A percentile compares a stretch with the other conserved stretches of the same genome.
Evolutionary conservation across 139 green algal species (phyloP).

Genomic region (Chlamydomonas asymmetrica): DNA sequence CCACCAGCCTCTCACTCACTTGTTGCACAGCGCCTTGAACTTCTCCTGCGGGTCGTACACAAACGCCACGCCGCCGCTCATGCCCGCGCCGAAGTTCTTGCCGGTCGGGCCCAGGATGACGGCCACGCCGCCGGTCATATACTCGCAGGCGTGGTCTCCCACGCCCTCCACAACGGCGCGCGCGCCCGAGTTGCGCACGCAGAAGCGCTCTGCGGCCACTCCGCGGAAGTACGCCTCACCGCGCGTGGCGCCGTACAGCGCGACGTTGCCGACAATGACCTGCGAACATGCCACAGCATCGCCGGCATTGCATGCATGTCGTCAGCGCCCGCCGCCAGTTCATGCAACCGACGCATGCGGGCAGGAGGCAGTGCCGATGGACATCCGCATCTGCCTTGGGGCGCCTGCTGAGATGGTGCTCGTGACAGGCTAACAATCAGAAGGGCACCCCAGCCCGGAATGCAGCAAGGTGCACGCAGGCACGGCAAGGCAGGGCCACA

Average conservation of each 20-base stretch:
- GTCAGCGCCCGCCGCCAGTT: too few species aligned
- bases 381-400: too few species aligned
- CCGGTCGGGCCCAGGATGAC: constrained; percentile 88
- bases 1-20: constrained; percentile 2
- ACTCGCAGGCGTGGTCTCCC: constrained; percentile 94
- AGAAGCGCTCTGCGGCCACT: constrained; percentile 90
- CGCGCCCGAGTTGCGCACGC: constrained; percentile 85
- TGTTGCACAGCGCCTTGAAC: constrained; percentile 60
- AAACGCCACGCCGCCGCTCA: constrained; percentile 89
- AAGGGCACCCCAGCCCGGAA: too few species aligned
- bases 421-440: too few species aligned
- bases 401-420: too few species aligned
- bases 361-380: too few species aligned
- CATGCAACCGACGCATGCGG: too few species aligned
- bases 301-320: too few species aligned
- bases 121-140: constrained; percentile 93
- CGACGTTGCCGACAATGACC: constrained; percentile 95
- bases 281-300: too few species aligned
- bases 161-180: constrained; percentile 91
- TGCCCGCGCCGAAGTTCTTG: constrained; percentile 96
- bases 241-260: constrained; percentile 87
- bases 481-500: too few species aligned
- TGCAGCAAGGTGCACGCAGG: too few species aligned
- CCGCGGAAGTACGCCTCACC: constrained; percentile 92
- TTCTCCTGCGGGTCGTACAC: constrained; percentile 80